phyloP scores from a whole-genome alignment of 345 rosid genomes.

The Passiflora organensis region DNA sequence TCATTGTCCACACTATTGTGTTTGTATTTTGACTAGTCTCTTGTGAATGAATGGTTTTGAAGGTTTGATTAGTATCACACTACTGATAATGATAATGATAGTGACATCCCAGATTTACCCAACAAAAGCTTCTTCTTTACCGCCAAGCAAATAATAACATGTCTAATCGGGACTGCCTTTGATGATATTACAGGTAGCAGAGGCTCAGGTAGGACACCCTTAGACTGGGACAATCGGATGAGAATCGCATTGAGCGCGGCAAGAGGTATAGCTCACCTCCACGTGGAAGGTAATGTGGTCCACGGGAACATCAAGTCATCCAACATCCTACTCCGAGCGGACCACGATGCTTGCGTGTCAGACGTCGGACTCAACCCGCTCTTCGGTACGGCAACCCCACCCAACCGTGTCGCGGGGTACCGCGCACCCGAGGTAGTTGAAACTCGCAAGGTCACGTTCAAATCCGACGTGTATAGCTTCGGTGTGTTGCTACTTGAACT shows the following conservation, averaged over 20 bases:
- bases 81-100: too few species aligned
- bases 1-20: too few species aligned
- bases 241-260: constrained; percentile 68
- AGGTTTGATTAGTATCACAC: too few species aligned
- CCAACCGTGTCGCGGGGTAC: constrained; percentile 77
- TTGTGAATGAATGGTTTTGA: too few species aligned
- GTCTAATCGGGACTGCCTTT: neutral
- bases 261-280: constrained; percentile 73
- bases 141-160: too few species aligned
- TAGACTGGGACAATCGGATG: constrained; percentile 90
- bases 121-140: too few species aligned
- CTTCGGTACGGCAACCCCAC: constrained; percentile 52
- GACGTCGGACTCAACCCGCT: constrained; percentile 86
- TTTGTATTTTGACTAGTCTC: too few species aligned
- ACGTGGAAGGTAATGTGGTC: constrained; percentile 53
- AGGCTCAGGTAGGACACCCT: constrained; percentile 84
- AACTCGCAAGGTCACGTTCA: constrained; percentile 66
- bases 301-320: constrained; percentile 95
- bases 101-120: too few species aligned
- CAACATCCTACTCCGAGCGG: constrained; percentile 68
- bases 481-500: constrained; percentile 84
- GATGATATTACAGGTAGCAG: constrained; percentile 56
- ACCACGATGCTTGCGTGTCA: constrained; percentile 58
- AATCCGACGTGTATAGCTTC: constrained; percentile 92
- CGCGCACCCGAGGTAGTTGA: constrained; percentile 89